Evolutionary conservation across 805 yeast genomes (phyloP).

Genomic region (Grigorovia humatica): DNA sequence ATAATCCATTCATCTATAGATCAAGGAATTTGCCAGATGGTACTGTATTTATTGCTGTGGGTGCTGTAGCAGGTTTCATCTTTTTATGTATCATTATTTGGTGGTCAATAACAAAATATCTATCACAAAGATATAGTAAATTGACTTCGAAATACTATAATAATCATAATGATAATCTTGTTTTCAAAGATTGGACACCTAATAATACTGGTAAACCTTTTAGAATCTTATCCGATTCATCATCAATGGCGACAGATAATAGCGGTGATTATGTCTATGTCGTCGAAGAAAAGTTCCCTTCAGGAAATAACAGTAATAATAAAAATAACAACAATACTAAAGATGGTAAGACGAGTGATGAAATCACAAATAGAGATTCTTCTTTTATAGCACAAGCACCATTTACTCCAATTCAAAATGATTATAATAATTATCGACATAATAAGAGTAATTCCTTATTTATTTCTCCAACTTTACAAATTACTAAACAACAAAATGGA

Average conservation of each 20-base stretch:
- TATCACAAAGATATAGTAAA: constrained; percentile 45
- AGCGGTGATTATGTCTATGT: background rate
- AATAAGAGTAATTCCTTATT: constrained; percentile 38
- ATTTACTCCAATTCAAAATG: constrained; percentile 14
- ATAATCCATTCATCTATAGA: constrained; percentile 55
- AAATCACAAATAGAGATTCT: background rate
- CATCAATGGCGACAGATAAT: constrained; percentile 1
- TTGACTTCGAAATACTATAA: constrained; percentile 8
- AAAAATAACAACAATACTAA: background rate
- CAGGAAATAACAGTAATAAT: background rate
- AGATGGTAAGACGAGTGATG: background rate
- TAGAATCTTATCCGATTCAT: constrained; percentile 3
- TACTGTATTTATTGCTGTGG: constrained; percentile 76
- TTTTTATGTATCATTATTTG: constrained; percentile 41
- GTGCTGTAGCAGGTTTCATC: constrained; percentile 53
- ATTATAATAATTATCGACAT: constrained; percentile 4
- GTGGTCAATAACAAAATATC: constrained; percentile 39
- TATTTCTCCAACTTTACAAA: constrained; percentile 74
- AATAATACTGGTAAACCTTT: background rate
- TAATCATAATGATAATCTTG: background rate
- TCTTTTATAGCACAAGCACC: background rate
- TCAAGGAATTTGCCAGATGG: constrained; percentile 49
- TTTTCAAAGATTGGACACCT: background rate
- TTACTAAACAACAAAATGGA: constrained; percentile 38
- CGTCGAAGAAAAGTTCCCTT: background rate